These are phyloP conservation scores for Sclerospora graminicola DNA, from an alignment of 352 stramenopile genomes.

Conservation along the genomic window DNA sequence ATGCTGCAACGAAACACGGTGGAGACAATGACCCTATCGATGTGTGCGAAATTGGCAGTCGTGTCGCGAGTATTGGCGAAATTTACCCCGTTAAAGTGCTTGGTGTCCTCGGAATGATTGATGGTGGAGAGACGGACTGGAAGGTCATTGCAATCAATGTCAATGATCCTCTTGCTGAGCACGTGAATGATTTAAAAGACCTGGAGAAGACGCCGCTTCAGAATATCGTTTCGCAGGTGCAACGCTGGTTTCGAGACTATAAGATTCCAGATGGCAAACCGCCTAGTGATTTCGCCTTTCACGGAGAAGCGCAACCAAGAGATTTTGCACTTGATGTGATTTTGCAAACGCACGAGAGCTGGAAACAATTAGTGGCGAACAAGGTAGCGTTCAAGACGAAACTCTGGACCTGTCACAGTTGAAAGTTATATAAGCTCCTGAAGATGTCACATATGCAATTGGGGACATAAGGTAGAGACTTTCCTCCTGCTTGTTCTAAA, in stretches of 20 bases:
- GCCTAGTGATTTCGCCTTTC: slow-evolving; percentile 97
- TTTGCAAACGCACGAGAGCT: slow-evolving; percentile 80
- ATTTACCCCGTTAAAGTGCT: slow-evolving; percentile 96
- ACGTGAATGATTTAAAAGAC: slow-evolving; percentile 93
- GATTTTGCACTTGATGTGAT: slow-evolving; percentile 89
- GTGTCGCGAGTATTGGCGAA: slow-evolving; percentile 80
- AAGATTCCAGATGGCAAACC: slow-evolving; percentile 99
- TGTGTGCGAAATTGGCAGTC: slow-evolving; percentile 96
- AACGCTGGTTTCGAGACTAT: slow-evolving; percentile 99
- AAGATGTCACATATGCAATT: too few relatives aligned
- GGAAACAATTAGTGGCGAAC: slow-evolving; percentile 71
- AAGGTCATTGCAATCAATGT: slow-evolving; percentile 97
- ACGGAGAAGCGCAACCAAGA: slow-evolving; percentile 84
- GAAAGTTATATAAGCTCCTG: too few relatives aligned
- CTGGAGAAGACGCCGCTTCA: slow-evolving; percentile 57
- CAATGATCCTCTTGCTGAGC: slow-evolving; percentile 90
- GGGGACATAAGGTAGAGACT: too few relatives aligned
- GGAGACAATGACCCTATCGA: slow-evolving; percentile 99
- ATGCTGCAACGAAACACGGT: slow-evolving; percentile 85
- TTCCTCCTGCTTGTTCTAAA: too few relatives aligned
- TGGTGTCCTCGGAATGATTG: slow-evolving; percentile 98
- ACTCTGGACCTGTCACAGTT: slow-evolving; percentile 38
- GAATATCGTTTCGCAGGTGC: slow-evolving; percentile 54
- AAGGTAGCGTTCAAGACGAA: slow-evolving; percentile 35
- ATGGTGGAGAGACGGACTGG: slow-evolving; percentile 99